Percentiles rank a stretch among this genome's conserved stretches.
Conservation (phyloP, 768 basidiomycete species). For the Rhodotorula sphaerocarpa region DNA sequence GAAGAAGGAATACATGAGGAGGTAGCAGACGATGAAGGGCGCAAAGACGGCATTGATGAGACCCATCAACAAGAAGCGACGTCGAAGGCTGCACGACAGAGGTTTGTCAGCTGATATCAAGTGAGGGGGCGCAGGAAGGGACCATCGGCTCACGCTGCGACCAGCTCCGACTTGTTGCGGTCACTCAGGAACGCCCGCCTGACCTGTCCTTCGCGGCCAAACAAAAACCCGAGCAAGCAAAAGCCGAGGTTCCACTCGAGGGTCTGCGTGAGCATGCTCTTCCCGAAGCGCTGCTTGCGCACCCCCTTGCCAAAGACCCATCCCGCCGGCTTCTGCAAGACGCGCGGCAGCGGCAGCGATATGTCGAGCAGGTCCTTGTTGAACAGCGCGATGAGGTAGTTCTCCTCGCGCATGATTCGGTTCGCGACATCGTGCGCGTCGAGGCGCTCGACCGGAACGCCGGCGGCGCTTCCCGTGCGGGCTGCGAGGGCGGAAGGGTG, state of each 20-base stretch:
- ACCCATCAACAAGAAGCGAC: constrained; percentile 94
- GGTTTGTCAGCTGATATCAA: not conserved
- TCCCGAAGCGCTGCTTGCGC: constrained; percentile 50
- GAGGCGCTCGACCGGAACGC: constrained; percentile 53
- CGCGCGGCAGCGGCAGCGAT: constrained; percentile 63
- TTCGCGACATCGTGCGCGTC: constrained; percentile 98
- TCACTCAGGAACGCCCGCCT: constrained; percentile 83
- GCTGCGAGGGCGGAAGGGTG: constrained; percentile 86
- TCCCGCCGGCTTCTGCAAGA: constrained; percentile 27
- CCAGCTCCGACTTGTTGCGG: constrained; percentile 64
- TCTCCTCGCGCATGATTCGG: constrained; percentile 94
- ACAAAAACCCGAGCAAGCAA: constrained; percentile 89
- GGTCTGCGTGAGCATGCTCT: constrained; percentile 73
- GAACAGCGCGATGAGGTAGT: constrained; percentile 94
- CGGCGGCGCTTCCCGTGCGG: constrained; percentile 42
- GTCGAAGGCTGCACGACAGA: constrained; percentile 53
- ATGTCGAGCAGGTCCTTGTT: constrained; percentile 93
- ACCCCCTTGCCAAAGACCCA: constrained; percentile 36
- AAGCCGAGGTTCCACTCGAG: constrained; percentile 96
- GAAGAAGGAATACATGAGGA: constrained; percentile 98
- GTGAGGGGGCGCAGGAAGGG: not conserved
- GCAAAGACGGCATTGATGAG: constrained; percentile 89
- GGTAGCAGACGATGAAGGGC: constrained; percentile 92
- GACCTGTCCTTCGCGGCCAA: constrained; percentile 80
- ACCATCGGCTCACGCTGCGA: constrained; percentile 65